Evolutionary conservation across 495 filamentous ascomycete genomes (phyloP), one percentile per base, ranked within the genome.

Genomic region (Xylaria grammica): DNA sequence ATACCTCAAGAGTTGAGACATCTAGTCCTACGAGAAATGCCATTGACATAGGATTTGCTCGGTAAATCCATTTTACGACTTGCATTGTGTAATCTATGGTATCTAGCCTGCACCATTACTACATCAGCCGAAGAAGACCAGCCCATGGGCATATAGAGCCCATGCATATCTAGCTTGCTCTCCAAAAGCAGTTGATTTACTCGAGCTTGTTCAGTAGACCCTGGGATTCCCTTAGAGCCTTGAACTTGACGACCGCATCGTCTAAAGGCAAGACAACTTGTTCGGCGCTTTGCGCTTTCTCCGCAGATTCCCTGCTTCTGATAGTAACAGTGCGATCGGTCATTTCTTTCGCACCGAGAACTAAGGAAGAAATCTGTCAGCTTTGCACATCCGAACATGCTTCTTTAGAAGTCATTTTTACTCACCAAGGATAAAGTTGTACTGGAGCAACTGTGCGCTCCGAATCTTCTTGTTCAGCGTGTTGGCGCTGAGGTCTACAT

Each of bases 401-500:
- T n/a, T 42, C 34, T 53, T 27, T n/a, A 13, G 11, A 20, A 26
- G n/a, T 44, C 11, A 20, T 32, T 24, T 34, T 9, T 26, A 74
- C 80, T 77, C 80, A 90, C 89, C 89, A 66, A 95, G 91, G 68
- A 93, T 92, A 74, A 94, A 94, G 80, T 96, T 96, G 78, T 97
- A 97, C 73, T 96, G 90, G 11, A 87, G 81, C 64, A 97, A 70
- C 77, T 98, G 95, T 3, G 87, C 95, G 40, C 83, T 93, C 57
- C 91, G 88, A 61, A 98, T 93, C 85, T 98, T 97, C 87, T 97
- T 97, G 71, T 93, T 89, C 78, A 99, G 82, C 7, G 95, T 98
- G 75, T 99, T 97, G 54, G 91, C 92, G 60, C 84, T 90, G 66
- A 94, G 81, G 65, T 98, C 95, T 49, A 96, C 83, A 75, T 98